Evolutionary conservation across 1,139 yeast species (phyloP), one percentile per base, ranked within the genome.

Genomic region (Pichia sorboxylosa): DNA sequence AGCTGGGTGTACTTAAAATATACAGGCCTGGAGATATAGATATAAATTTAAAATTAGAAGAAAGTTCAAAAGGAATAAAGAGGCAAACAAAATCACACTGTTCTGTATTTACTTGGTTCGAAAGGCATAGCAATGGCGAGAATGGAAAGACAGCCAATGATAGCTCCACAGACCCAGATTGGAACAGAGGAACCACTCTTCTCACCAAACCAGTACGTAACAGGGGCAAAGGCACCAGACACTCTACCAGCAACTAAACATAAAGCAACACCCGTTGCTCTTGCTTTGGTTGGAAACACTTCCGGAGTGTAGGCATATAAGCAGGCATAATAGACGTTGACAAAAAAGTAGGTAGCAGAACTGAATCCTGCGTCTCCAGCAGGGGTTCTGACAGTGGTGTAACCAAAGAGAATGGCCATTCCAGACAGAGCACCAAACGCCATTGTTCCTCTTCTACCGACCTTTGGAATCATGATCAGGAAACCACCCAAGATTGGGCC

Each of bases 241-340:
- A 62, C 49, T 45, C 78, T 59, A 31, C 64, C 62, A 24, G 59
- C 55, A 3, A 67, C 61, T 30, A 69, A 54, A n/a, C 71, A 61
- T 24, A 72, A 44, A 11, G 73, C 73, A 43, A 64, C 62, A 14
- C 78, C 78, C 0, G 78, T 70, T 3, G 70, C 70, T 43, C 79
- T 55, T 16, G 71, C 70, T 14, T 56, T 54, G 2, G 75, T 59
- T 1, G 78, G 78, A 49, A 72, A 60, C 25, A 69, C 70, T 48
- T 72, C 79, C 0, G 78, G 77, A 1, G 76, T 66, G 40, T 66
- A 70, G 1, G 76, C 77, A 46, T 67, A 72, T 28, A 72, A 55
- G 30, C 64, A 63, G 1, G 73, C 73, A 44, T 67, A 70, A 52
- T 70, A 71, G 34, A 71, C 58, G 48, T 69, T 66, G 40, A 69